These are phyloP conservation scores for Rhizophora mangle DNA, from an alignment of 345 rosid species.

Conservation along the genomic window DNA sequence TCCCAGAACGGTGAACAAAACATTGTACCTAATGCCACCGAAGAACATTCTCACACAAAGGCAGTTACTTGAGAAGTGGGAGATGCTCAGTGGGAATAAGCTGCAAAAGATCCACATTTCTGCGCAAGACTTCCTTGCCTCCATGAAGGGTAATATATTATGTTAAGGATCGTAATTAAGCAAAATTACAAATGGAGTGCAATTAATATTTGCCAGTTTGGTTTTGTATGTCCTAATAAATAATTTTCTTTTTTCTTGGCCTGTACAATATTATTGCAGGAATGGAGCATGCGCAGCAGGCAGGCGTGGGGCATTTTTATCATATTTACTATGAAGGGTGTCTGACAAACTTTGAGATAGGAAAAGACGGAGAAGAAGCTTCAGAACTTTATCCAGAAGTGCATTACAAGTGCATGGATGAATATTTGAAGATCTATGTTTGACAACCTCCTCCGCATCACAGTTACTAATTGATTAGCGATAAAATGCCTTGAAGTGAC, in stretches of 20 bases:
- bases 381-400: slow-evolving; percentile 76
- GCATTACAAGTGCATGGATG: slow-evolving; percentile 58
- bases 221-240: too few relatives aligned
- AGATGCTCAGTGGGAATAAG: slow-evolving; percentile 46
- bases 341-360: slow-evolving; percentile 61
- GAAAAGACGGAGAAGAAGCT: slow-evolving; percentile 65
- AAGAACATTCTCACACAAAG: slow-evolving; percentile 57
- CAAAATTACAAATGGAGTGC: too few relatives aligned
- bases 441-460: too few relatives aligned
- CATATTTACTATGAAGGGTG: slow-evolving; percentile 86
- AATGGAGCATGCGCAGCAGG: slow-evolving; percentile 50
- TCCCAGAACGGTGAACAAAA: slow-evolving; percentile 62
- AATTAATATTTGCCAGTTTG: background rate
- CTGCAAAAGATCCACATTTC: slow-evolving; percentile 45
- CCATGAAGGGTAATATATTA: slow-evolving; percentile 46
- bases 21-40: slow-evolving; percentile 52
- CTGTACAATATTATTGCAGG: slow-evolving; percentile 29
- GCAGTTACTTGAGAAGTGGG: slow-evolving; percentile 65
- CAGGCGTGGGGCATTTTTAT: slow-evolving; percentile 75
- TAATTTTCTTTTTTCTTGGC: slow-evolving; percentile 21
- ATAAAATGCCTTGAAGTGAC: too few relatives aligned
- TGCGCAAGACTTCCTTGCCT: slow-evolving; percentile 50
- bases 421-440: slow-evolving; percentile 46
- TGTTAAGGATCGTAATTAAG: too few relatives aligned
- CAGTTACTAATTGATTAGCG: too few relatives aligned